Percentiles rank a stretch among this genome's conserved stretches.
Evolutionary conservation across 768 basidiomycete genomes (phyloP).

Genomic region (Suillus plorans): DNA sequence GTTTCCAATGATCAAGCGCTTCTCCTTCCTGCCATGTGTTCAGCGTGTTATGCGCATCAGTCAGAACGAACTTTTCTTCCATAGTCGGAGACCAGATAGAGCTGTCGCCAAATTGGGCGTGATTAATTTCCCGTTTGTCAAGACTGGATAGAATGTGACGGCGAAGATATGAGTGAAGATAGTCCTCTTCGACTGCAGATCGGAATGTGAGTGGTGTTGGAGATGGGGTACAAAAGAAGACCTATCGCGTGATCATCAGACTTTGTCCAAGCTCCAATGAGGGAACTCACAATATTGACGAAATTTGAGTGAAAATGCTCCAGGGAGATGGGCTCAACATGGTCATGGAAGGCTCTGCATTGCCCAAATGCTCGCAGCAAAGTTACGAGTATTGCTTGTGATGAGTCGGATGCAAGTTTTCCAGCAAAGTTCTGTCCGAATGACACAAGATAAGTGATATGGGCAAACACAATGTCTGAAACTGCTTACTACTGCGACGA

Average conservation of each 20-base stretch:
- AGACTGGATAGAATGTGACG: conserved; percentile 56
- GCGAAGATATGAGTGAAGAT: conserved; percentile 67
- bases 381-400: conserved; percentile 68
- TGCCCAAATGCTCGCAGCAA: conserved; percentile 67
- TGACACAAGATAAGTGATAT: conserved; percentile 3
- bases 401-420: conserved; percentile 56
- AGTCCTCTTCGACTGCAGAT: conserved; percentile 51
- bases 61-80: conserved; percentile 53
- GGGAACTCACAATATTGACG: conserved; percentile 66
- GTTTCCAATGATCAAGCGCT: conserved; percentile 72
- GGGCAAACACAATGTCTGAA: not conserved
- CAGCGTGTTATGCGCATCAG: conserved; percentile 61
- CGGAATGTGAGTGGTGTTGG: conserved; percentile 58
- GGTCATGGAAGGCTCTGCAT: conserved; percentile 86
- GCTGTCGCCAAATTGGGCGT: conserved; percentile 37
- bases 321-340: conserved; percentile 41
- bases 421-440: conserved; percentile 79
- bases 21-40: conserved; percentile 64
- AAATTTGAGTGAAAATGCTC: conserved; percentile 53
- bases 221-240: conserved; percentile 78
- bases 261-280: not conserved
- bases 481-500: conserved; percentile 74
- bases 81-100: conserved; percentile 23
- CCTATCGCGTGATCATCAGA: conserved; percentile 41
- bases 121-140: conserved; percentile 51